Evolutionary conservation across 2,329 filamentous ascomycete species (phyloP).

Genomic region (Fusarium chlamydosporum): DNA sequence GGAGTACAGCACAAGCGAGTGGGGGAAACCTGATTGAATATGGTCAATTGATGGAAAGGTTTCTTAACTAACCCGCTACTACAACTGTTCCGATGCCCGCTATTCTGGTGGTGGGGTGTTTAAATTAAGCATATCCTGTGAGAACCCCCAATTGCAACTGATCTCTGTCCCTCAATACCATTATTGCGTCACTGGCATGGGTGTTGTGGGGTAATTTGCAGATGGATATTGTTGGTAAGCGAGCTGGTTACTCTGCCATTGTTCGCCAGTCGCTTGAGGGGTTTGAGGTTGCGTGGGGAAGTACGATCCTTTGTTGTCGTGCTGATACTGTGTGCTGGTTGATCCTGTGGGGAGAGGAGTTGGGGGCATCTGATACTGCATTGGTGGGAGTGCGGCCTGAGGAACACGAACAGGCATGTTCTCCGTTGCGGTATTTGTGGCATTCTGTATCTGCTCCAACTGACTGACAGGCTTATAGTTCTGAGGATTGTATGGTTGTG

Average conservation of each 20-base stretch:
- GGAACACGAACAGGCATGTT: not conserved
- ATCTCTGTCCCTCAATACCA: fast-evolving
- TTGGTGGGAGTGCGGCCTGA: not conserved
- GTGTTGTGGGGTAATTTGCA: constrained; percentile 16
- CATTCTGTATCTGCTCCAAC: not conserved
- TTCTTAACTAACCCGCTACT: not conserved
- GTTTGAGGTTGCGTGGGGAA: constrained; percentile 9
- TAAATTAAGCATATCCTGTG: constrained; percentile 7
- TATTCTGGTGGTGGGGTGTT: not conserved
- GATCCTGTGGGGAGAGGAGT: constrained; percentile 15
- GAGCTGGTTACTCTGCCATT: constrained; percentile 8
- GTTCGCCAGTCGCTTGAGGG: constrained; percentile 2
- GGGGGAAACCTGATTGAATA: not conserved
- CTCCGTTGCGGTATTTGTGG: fast-evolving
- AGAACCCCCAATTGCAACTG: not conserved
- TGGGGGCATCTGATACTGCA: constrained; percentile 18
- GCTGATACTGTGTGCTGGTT: not conserved
- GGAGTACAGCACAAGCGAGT: not conserved
- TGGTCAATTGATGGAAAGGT: not conserved
- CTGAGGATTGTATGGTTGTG: constrained; percentile 36
- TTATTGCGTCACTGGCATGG: constrained; percentile 13
- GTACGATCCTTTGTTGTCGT: constrained; percentile 13
- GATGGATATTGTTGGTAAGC: constrained; percentile 9
- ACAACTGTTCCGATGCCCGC: not conserved
- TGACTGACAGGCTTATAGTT: constrained; percentile 21